Evolutionary conservation across 1,284 basidiomycete genomes (phyloP).

Genomic region (Melampsora larici-populina): DNA sequence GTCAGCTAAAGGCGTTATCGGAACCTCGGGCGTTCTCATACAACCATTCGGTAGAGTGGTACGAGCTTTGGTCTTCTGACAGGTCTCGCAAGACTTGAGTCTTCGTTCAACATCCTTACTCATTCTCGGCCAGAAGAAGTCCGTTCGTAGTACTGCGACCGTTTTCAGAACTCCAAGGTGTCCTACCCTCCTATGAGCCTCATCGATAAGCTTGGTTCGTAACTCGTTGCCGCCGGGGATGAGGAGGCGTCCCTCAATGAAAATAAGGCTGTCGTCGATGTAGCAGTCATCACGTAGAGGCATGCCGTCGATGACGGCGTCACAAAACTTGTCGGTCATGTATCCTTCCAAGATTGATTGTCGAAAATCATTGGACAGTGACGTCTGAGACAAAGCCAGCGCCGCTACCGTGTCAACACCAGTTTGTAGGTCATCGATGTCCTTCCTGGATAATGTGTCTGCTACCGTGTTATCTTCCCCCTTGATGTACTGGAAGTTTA

Average conservation of each 20-base stretch:
- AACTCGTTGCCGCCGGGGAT: neutral
- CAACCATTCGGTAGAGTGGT: neutral
- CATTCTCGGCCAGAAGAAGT: neutral
- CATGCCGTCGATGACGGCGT: neutral
- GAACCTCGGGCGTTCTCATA: neutral
- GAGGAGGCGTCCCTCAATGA: neutral
- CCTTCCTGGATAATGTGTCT: too few species aligned
- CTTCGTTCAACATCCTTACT: neutral
- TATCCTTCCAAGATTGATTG: constrained; percentile 33
- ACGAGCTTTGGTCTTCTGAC: neutral
- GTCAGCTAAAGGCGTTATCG: neutral
- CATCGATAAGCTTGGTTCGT: neutral
- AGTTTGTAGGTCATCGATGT: too few species aligned
- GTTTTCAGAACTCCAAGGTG: neutral
- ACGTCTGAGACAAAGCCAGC: constrained; percentile 55
- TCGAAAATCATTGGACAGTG: constrained; percentile 51
- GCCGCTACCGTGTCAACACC: constrained; percentile 56
- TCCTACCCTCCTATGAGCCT: too few species aligned
- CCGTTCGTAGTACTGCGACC: neutral
- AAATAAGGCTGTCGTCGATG: neutral
- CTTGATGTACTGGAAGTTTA: too few species aligned
- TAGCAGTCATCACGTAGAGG: neutral
- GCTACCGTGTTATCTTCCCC: too few species aligned
- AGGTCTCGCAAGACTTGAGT: neutral
- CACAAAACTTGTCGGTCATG: neutral